Conservation (phyloP, 805 yeast species). For the Cyberlindnera misumaiensis region DNA sequence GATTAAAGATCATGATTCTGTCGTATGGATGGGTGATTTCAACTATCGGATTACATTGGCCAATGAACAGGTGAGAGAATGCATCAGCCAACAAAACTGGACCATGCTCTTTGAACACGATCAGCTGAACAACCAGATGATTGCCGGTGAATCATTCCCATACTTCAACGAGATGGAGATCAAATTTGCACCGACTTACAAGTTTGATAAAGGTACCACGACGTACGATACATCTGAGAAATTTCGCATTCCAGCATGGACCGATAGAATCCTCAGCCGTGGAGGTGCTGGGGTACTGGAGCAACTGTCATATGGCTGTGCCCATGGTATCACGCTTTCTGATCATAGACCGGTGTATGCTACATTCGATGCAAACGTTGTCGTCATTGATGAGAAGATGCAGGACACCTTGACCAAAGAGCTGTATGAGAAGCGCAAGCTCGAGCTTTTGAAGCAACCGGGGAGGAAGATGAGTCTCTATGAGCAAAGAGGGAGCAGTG, state of each 20-base stretch:
- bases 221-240: constrained; percentile 86
- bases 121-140: constrained; percentile 74
- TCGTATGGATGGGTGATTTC: constrained; percentile 91
- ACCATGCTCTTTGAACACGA: constrained; percentile 58
- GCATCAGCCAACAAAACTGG: constrained; percentile 43
- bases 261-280: constrained; percentile 76
- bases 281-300: constrained; percentile 42
- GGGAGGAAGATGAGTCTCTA: constrained; percentile 6
- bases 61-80: constrained; percentile 59
- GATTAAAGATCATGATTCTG: constrained; percentile 71
- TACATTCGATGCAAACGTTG: constrained; percentile 53
- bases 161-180: constrained; percentile 78
- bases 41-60: constrained; percentile 74
- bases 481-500: constrained; percentile 2
- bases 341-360: constrained; percentile 92
- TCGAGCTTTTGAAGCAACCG: constrained; percentile 7
- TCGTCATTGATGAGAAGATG: constrained; percentile 53
- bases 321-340: constrained; percentile 54
- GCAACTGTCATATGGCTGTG: constrained; percentile 56
- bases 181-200: constrained; percentile 85
- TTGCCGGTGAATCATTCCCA: constrained; percentile 70
- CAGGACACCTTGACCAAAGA: constrained; percentile 45
- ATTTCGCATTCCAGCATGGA: constrained; percentile 95
- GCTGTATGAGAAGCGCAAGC: constrained; percentile 42
- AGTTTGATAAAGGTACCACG: constrained; percentile 81